Percentiles rank a stretch among this genome's conserved stretches.
These are phyloP conservation scores for Calonectria pteridis DNA, from an alignment of 2,329 filamentous ascomycete genomes.

Conservation along the genomic window DNA sequence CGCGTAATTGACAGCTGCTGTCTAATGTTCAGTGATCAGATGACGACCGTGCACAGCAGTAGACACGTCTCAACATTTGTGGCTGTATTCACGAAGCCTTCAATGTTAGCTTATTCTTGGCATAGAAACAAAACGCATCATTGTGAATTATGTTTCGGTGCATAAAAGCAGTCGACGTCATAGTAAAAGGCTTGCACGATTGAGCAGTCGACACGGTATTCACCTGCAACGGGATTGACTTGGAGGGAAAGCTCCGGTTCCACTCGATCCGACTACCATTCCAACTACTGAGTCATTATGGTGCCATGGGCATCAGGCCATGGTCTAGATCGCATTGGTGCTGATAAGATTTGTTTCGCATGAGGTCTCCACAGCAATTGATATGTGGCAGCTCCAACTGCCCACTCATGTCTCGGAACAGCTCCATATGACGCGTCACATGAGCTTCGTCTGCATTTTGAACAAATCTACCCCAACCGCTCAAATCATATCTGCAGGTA, in stretches of 20 bases:
- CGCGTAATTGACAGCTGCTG: background rate
- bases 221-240: background rate
- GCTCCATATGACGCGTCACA: background rate
- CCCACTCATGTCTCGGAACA: background rate
- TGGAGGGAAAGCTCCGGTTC: background rate
- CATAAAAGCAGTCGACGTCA: background rate
- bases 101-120: background rate
- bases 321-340: background rate
- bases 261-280: background rate
- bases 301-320: background rate
- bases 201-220: background rate
- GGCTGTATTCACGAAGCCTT: background rate
- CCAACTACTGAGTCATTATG: background rate
- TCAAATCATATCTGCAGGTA: background rate
- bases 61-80: background rate
- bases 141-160: too few species aligned
- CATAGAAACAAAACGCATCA: background rate
- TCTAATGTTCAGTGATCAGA: background rate
- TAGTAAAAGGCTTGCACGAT: too few species aligned
- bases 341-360: conserved; percentile 4
- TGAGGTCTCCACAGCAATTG: background rate
- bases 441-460: background rate
- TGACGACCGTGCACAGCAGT: background rate
- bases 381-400: background rate
- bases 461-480: background rate